Conservation (phyloP, 805 yeast species). For the Clavispora fructus region DNA sequence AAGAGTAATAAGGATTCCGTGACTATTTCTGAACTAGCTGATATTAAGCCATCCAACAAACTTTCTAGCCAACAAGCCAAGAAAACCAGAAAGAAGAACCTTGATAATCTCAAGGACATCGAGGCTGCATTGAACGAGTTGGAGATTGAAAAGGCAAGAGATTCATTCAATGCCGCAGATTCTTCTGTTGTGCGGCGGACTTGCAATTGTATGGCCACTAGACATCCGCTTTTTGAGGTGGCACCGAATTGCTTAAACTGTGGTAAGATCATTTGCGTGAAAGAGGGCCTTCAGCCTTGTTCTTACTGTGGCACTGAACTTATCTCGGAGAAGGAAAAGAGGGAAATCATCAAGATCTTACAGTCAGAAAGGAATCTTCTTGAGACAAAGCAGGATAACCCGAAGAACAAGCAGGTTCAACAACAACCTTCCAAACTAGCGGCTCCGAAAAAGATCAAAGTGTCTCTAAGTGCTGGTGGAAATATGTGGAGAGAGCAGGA, state of each 20-base stretch:
- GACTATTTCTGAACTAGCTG: conserved; percentile 46
- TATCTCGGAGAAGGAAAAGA: conserved; percentile 56
- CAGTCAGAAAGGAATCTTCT: conserved; percentile 45
- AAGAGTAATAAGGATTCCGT: conserved; percentile 18
- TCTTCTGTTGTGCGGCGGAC: conserved; percentile 17
- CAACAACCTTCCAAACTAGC: conserved; percentile 13
- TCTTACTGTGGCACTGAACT: conserved; percentile 71
- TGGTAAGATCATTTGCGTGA: conserved; percentile 87
- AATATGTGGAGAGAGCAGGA: conserved; percentile 69
- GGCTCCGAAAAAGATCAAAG: conserved; percentile 42
- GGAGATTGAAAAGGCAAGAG: conserved; percentile 29
- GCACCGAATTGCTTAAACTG: conserved; percentile 94
- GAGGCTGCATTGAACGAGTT: conserved; percentile 56
- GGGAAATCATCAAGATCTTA: conserved; percentile 49
- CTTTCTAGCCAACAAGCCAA: conserved; percentile 21
- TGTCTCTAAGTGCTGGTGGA: conserved; percentile 53
- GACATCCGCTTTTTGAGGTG: conserved; percentile 82
- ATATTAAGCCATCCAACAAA: conserved; percentile 28
- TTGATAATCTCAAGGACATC: conserved; percentile 55
- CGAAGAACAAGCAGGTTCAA: conserved; percentile 14
- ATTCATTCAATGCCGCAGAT: background rate
- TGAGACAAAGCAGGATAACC: conserved; percentile 17
- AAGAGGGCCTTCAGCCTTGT: conserved; percentile 90
- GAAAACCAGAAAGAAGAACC: conserved; percentile 38
- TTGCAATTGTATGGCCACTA: conserved; percentile 82